Evolutionary conservation across 305 asterid genomes (phyloP), one percentile per base, ranked within the genome.

Genomic region (Fraxinus paxiana): DNA sequence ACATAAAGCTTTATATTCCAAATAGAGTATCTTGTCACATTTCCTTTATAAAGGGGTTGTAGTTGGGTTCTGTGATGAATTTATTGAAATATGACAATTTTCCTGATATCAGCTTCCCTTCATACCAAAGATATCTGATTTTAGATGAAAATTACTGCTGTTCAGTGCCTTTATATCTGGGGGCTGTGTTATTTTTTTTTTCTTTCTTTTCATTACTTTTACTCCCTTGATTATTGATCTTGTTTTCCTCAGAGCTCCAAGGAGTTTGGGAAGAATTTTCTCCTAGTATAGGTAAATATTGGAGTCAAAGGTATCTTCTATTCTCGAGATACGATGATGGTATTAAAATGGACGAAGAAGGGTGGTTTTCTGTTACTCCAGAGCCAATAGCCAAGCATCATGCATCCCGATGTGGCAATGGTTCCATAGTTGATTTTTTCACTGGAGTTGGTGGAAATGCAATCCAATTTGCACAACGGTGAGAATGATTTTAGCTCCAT

Each of bases 301-400:
- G 99, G 99, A 82, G 86, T 38, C 98, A 93, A 84, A 89, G 98
- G 84, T 92, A 95, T 85, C 41, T 75, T 3, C 76, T 95, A 77
- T 95, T 95, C 89, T 92, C 98, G 48, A 90, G 90, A 87, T 92
- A 87, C 34, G 93, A 93, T 78, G 43, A 82, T 13, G 99, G 99
- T 5, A 90, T 95, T 84, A 88, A 84, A 88, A 95, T 95, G 98
- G 99, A 95, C 37, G 91, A 86, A 87, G 99, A 95, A 89, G 99
- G 99, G 81, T 95, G 98, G 99, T 95, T 90, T 85, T 93, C 98
- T 43, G 99, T 92, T 48, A 95, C 99, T 2, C 98, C 99, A 0
- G 99, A 95, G 87, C 65, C 83, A 75, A 51, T 95, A 79, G 96
- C 98, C 83, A 91, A 89, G 87, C 97, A 93, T 86, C 99, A 95